A percentile compares a stretch with the other conserved stretches of the same genome.
Conservation (phyloP, 345 rosid genomes). For the Syzygium aromaticum region DNA sequence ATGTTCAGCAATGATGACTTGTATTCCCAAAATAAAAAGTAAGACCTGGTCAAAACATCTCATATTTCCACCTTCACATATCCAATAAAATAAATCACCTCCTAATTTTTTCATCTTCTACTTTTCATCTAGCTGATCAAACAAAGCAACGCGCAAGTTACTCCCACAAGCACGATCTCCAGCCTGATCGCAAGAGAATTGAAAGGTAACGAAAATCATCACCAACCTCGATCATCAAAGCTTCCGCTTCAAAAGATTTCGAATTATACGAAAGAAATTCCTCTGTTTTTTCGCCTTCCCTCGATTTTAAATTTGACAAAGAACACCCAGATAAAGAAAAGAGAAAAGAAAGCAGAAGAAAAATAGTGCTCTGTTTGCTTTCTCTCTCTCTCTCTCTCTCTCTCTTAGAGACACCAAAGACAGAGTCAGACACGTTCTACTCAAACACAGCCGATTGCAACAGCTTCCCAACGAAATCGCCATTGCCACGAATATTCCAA, state of each 20-base stretch:
- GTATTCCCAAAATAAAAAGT: neutral
- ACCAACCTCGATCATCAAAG: neutral
- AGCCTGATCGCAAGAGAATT: neutral
- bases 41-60: neutral
- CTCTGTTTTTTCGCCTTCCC: neutral
- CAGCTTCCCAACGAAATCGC: neutral
- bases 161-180: neutral
- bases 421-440: neutral
- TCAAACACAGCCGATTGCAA: neutral
- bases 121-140: neutral
- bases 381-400: neutral
- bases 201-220: neutral
- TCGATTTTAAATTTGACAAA: neutral
- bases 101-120: neutral
- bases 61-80: neutral
- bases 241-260: neutral
- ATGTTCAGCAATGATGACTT: neutral
- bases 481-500: neutral
- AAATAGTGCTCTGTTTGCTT: neutral
- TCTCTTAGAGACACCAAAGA: neutral
- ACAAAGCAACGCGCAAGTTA: neutral
- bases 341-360: too few species aligned
- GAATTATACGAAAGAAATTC: neutral
- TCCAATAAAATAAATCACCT: neutral
- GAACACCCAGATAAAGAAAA: neutral